These are phyloP conservation scores for Knoxdaviesia proteae DNA, from an alignment of 2,329 filamentous ascomycete species.

Conservation along the genomic window DNA sequence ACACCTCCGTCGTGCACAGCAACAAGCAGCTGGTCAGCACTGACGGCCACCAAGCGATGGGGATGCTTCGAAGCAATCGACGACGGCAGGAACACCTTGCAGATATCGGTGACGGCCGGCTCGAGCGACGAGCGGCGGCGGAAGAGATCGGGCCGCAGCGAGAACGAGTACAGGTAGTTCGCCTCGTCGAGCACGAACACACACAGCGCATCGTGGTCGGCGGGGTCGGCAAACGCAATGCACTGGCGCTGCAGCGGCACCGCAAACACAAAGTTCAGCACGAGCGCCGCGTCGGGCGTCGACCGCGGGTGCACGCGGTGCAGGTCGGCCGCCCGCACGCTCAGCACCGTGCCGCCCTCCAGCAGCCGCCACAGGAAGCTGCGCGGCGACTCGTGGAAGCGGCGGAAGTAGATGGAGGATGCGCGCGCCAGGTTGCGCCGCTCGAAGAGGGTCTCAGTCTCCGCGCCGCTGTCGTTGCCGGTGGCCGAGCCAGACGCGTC, in stretches of 20 bases:
- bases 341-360: slow-evolving; percentile 58
- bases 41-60: slow-evolving; percentile 61
- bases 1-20: slow-evolving; percentile 64
- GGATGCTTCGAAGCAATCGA: slow-evolving; percentile 58
- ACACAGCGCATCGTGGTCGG: slow-evolving; percentile 56
- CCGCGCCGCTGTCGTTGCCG: slow-evolving; percentile 14
- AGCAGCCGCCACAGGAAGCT: slow-evolving; percentile 83
- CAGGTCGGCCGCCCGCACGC: slow-evolving; percentile 66
- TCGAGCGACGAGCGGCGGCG: slow-evolving; percentile 48
- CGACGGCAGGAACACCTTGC: slow-evolving; percentile 53
- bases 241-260: slow-evolving; percentile 55
- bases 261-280: slow-evolving; percentile 59
- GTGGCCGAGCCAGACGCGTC: slow-evolving; percentile 9
- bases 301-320: slow-evolving; percentile 36
- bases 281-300: slow-evolving; percentile 49
- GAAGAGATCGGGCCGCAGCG: slow-evolving; percentile 68
- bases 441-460: slow-evolving; percentile 57
- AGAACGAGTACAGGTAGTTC: slow-evolving; percentile 68
- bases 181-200: slow-evolving; percentile 61
- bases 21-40: slow-evolving; percentile 53
- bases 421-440: slow-evolving; percentile 53
- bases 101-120: slow-evolving; percentile 53
- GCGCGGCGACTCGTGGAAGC: slow-evolving; percentile 53
- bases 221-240: slow-evolving; percentile 61
- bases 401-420: slow-evolving; percentile 69